Evolutionary conservation across 1,139 yeast genomes (phyloP).

Genomic region (Taphrina betulina): DNA sequence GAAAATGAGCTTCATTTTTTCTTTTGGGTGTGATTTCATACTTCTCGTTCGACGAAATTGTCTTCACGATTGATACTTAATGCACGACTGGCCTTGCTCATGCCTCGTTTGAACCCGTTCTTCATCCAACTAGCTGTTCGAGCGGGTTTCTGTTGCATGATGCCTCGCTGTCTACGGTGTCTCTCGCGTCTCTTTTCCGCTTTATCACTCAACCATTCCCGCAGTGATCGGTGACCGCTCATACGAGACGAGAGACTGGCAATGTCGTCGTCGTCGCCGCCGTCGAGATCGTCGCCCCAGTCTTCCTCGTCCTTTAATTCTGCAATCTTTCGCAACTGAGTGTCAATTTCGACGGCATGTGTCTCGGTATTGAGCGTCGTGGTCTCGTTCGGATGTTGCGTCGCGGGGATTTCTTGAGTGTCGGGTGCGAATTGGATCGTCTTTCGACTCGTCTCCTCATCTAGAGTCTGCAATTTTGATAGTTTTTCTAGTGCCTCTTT

Average conservation of each 20-base stretch:
- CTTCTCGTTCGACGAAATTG: slow-evolving; percentile 26
- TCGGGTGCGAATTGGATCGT: not conserved
- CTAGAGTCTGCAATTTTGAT: not conserved
- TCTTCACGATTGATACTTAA: slow-evolving; percentile 26
- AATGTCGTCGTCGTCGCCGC: slow-evolving; percentile 1
- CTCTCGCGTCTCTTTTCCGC: slow-evolving; percentile 20
- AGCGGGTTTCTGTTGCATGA: slow-evolving; percentile 29
- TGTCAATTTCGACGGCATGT: not conserved
- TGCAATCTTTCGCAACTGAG: not conserved
- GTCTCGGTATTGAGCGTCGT: not conserved
- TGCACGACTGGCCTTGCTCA: slow-evolving; percentile 24
- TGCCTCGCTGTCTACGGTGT: slow-evolving; percentile 30
- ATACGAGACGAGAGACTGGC: not conserved
- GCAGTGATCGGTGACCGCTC: slow-evolving; percentile 7
- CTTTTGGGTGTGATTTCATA: too few species aligned
- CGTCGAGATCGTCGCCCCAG: slow-evolving; percentile 3
- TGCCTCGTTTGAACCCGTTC: slow-evolving; percentile 14
- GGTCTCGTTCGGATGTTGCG: not conserved
- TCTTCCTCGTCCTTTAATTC: not conserved
- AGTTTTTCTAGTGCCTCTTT: not conserved
- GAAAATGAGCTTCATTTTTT: too few species aligned
- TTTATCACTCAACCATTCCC: slow-evolving; percentile 23
- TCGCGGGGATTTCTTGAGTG: not conserved
- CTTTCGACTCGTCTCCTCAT: too few species aligned
- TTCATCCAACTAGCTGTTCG: slow-evolving; percentile 29